Percentiles rank a stretch among this genome's conserved stretches.
phyloP scores from a whole-genome alignment of 805 yeast genomes.

The Cyberlindnera nakhonratchasimensis region DNA sequence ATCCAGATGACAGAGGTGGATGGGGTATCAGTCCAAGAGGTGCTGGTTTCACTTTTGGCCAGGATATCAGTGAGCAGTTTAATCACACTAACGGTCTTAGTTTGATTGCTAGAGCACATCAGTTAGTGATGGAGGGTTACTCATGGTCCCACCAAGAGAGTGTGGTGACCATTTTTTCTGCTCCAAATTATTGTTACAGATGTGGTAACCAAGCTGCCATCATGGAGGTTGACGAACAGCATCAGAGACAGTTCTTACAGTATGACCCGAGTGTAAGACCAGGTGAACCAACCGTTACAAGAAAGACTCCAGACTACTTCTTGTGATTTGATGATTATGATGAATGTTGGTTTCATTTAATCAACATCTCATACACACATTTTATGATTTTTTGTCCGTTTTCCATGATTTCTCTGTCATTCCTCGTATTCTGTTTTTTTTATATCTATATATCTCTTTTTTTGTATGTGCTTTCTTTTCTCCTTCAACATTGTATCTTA shows the following conservation, averaged over 20 bases:
- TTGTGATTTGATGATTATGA: constrained; percentile 40
- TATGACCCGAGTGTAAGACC: constrained; percentile 97
- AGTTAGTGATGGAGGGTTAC: constrained; percentile 96
- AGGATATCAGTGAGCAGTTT: constrained; percentile 89
- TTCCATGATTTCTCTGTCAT: background rate
- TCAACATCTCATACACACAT: background rate
- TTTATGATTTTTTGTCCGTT: constrained; percentile 1
- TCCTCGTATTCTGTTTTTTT: background rate
- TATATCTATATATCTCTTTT: background rate
- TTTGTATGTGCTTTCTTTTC: constrained; percentile 11
- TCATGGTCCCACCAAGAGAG: constrained; percentile 93
- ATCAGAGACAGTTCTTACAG: constrained; percentile 86
- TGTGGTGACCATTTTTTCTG: constrained; percentile 91
- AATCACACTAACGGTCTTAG: constrained; percentile 85
- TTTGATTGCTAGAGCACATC: constrained; percentile 92
- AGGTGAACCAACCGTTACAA: constrained; percentile 95
- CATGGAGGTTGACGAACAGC: constrained; percentile 96
- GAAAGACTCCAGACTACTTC: constrained; percentile 97
- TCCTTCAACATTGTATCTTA: too few relatives aligned
- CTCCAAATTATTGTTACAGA: constrained; percentile 95
- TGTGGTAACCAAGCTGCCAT: constrained; percentile 98
- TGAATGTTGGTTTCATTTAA: background rate
- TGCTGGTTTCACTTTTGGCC: constrained; percentile 98
- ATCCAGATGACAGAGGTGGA: constrained; percentile 96
- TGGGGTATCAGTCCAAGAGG: constrained; percentile 99